Evolutionary conservation across 1,284 basidiomycete genomes (phyloP).

Genomic region (Erythrobasidium hasegawianum): DNA sequence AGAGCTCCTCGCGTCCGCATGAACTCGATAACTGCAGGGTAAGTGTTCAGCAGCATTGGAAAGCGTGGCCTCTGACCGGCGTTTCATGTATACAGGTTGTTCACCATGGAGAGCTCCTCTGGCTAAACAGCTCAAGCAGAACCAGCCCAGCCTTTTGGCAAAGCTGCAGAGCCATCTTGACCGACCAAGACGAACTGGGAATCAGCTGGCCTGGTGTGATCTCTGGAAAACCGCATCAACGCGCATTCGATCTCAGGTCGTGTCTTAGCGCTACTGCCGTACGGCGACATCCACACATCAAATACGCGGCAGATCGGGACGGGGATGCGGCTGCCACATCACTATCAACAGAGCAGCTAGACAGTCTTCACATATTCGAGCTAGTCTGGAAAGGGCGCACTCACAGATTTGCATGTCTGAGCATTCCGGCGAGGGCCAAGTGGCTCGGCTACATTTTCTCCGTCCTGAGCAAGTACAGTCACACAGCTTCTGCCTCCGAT

Average conservation of each 20-base stretch:
- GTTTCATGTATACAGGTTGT: background rate
- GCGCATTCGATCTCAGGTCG: conserved; percentile 10
- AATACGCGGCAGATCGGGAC: background rate
- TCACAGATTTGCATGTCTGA: conserved; percentile 20
- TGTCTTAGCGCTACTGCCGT: conserved; percentile 22
- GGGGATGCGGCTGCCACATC: conserved; percentile 8
- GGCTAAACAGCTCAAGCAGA: conserved; percentile 32
- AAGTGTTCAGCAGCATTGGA: no score
- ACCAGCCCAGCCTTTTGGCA: conserved; percentile 23
- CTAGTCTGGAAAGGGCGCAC: conserved; percentile 32
- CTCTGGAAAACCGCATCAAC: conserved; percentile 13
- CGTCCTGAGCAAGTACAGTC: conserved; percentile 11
- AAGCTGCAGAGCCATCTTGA: conserved; percentile 18
- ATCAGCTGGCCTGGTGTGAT: conserved; percentile 18
- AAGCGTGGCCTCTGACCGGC: no score
- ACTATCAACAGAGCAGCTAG: conserved; percentile 5
- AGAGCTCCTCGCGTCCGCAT: no score
- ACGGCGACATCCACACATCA: conserved; percentile 3
- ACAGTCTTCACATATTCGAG: conserved; percentile 17
- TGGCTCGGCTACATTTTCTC: conserved; percentile 23
- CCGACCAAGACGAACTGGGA: conserved; percentile 12
- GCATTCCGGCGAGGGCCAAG: conserved; percentile 3
- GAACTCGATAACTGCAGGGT: no score
- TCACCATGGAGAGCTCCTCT: conserved; percentile 22
- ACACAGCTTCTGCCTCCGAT: background rate